Evolutionary conservation across 371 early-diverging fungal genomes (phyloP).

Genomic region (Mucor ambiguus): DNA sequence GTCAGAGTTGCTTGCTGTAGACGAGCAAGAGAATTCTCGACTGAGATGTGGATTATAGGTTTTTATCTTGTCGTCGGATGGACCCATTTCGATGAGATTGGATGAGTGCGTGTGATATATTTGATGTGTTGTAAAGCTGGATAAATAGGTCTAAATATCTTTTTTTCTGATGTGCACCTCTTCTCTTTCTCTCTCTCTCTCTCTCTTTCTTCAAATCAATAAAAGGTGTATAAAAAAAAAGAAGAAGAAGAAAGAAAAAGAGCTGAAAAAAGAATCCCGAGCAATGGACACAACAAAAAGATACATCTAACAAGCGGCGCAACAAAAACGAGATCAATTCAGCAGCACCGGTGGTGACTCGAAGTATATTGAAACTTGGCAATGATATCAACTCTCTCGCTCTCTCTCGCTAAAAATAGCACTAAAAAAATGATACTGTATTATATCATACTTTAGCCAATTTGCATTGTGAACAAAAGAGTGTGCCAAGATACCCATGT

Average conservation of each 20-base stretch:
- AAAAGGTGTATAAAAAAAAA: background rate
- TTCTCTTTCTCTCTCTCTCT: too few relatives aligned
- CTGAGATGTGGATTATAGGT: constrained; percentile 22
- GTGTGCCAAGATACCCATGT: background rate
- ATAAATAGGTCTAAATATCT: background rate
- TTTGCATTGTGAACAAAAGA: background rate
- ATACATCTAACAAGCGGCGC: background rate
- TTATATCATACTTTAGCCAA: background rate
- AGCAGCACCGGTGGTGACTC: constrained; percentile 2
- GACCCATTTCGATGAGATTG: background rate
- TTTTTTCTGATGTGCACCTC: background rate
- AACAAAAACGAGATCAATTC: constrained; percentile 1
- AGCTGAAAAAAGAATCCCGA: background rate
- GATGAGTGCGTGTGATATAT: background rate
- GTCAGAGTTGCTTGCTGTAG: background rate
- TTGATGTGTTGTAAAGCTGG: background rate
- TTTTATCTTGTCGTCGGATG: constrained; percentile 15
- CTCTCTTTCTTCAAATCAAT: background rate
- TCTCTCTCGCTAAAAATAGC: constrained; percentile 12
- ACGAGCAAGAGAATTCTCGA: constrained; percentile 19
- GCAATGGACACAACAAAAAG: background rate
- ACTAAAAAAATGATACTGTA: background rate
- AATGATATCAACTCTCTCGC: background rate
- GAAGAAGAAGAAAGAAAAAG: background rate
- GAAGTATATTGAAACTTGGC: constrained; percentile 3